Evolutionary conservation across 768 basidiomycete species (phyloP).

Genomic region (Pleurotus pulmonarius): DNA sequence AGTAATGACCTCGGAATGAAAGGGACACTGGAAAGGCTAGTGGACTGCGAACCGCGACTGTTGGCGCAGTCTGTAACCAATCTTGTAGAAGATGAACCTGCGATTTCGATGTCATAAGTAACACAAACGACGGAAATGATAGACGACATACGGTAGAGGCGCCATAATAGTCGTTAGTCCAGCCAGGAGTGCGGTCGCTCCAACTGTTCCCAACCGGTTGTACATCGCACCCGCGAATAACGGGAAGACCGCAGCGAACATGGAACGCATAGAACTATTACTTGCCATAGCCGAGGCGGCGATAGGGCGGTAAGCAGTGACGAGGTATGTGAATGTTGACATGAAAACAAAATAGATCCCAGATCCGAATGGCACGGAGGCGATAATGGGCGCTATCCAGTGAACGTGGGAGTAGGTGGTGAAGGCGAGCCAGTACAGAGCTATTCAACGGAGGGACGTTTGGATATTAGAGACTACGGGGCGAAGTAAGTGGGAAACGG

Average conservation of each 20-base stretch:
- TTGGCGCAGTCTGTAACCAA: constrained; percentile 40
- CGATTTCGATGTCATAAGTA: background rate
- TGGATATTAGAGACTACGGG: constrained; percentile 22
- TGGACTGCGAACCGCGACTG: constrained; percentile 36
- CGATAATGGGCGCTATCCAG: constrained; percentile 66
- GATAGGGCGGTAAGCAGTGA: constrained; percentile 65
- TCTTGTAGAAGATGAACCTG: constrained; percentile 45
- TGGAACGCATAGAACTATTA: constrained; percentile 60
- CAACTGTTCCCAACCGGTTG: constrained; percentile 60
- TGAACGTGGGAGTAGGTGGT: constrained; percentile 43
- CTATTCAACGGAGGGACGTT: constrained; percentile 18
- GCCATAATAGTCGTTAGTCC: constrained; percentile 59
- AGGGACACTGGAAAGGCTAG: background rate
- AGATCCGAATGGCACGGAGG: constrained; percentile 60
- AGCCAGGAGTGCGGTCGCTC: constrained; percentile 68
- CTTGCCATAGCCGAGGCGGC: constrained; percentile 66
- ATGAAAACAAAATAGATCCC: constrained; percentile 69
- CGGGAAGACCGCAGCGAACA: constrained; percentile 62
- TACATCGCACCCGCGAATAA: constrained; percentile 69
- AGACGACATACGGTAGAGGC: constrained; percentile 51
- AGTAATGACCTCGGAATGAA: too few species aligned
- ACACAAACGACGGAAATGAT: background rate
- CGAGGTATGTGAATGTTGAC: constrained; percentile 67
- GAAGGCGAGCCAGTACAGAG: constrained; percentile 64
- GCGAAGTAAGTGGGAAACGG: constrained; percentile 39